Conservation (phyloP, 2,329 filamentous ascomycete species). For the Exophiala viscosa region DNA sequence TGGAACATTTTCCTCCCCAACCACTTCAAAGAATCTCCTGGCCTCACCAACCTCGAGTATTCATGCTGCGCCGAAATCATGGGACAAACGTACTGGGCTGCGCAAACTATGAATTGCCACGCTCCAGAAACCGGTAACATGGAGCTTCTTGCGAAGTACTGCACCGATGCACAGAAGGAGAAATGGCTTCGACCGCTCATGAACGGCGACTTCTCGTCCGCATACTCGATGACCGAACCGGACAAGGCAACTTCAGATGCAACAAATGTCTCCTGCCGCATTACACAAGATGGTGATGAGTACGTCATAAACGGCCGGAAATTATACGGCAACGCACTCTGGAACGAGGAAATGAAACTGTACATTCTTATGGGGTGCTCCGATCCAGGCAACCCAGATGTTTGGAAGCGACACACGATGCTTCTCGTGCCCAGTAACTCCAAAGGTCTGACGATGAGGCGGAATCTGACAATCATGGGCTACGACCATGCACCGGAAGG, state of each 20-base stretch:
- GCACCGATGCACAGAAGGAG: constrained; percentile 49
- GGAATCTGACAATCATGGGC: constrained; percentile 81
- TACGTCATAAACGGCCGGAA: constrained; percentile 72
- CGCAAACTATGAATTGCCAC: constrained; percentile 67
- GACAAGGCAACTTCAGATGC: constrained; percentile 75
- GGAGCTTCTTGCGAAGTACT: constrained; percentile 80
- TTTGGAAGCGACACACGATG: constrained; percentile 79
- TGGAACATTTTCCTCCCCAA: constrained; percentile 92
- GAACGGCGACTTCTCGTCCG: constrained; percentile 70
- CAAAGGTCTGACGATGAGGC: constrained; percentile 75
- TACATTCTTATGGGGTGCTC: constrained; percentile 89
- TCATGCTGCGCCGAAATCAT: constrained; percentile 60
- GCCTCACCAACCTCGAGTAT: constrained; percentile 85
- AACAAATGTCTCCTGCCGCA: constrained; percentile 74
- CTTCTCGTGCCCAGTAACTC: constrained; percentile 71
- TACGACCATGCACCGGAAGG: constrained; percentile 80
- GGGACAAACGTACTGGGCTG: neutral
- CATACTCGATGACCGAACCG: constrained; percentile 81
- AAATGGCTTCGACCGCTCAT: constrained; percentile 71
- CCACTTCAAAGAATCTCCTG: constrained; percentile 83
- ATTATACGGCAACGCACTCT: constrained; percentile 16
- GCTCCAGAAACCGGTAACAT: constrained; percentile 83
- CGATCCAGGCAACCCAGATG: constrained; percentile 64
- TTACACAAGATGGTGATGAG: constrained; percentile 67
- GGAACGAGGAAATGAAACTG: constrained; percentile 49